Evolutionary conservation across 106 monocot species (phyloP).

Genomic region (Acanthochlamys bracteata): DNA sequence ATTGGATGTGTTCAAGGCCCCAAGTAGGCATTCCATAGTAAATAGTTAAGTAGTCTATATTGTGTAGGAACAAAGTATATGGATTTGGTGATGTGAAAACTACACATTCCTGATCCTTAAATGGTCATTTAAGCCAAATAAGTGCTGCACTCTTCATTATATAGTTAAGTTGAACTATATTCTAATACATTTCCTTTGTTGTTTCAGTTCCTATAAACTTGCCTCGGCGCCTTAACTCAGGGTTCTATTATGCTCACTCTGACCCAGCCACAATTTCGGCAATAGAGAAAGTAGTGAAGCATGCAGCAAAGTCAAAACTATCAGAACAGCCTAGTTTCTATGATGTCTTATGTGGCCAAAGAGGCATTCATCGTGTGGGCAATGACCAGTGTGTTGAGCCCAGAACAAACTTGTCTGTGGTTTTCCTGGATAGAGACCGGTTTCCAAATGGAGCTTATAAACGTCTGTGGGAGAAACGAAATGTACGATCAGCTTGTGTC

Average conservation of each 20-base stretch:
- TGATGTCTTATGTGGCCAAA: constrained; percentile 75
- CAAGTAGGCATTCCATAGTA: too few relatives aligned
- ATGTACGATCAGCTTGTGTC: constrained; percentile 46
- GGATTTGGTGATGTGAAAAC: too few relatives aligned
- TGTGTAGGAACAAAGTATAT: too few relatives aligned
- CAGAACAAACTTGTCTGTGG: constrained; percentile 49
- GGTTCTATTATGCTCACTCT: constrained; percentile 88
- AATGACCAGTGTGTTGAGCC: constrained; percentile 57
- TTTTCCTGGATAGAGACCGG: constrained; percentile 54
- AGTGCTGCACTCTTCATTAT: too few relatives aligned
- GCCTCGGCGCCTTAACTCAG: constrained; percentile 84
- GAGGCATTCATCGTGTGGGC: constrained; percentile 52
- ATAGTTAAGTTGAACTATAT: too few relatives aligned
- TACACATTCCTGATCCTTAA: too few relatives aligned
- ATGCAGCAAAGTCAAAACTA: constrained; percentile 58
- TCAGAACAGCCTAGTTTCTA: constrained; percentile 99
- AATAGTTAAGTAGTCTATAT: too few relatives aligned
- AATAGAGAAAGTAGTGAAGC: constrained; percentile 71
- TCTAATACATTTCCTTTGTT: too few relatives aligned
- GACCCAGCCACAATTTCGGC: constrained; percentile 59
- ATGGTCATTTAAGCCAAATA: too few relatives aligned
- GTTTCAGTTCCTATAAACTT: constrained; percentile 79
- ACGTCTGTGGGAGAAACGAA: constrained; percentile 58
- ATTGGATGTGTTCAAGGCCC: too few relatives aligned
- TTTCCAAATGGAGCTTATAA: constrained; percentile 94